Conservation (phyloP, 2,329 filamentous ascomycete genomes). For the Leptosphaerulina australis region DNA sequence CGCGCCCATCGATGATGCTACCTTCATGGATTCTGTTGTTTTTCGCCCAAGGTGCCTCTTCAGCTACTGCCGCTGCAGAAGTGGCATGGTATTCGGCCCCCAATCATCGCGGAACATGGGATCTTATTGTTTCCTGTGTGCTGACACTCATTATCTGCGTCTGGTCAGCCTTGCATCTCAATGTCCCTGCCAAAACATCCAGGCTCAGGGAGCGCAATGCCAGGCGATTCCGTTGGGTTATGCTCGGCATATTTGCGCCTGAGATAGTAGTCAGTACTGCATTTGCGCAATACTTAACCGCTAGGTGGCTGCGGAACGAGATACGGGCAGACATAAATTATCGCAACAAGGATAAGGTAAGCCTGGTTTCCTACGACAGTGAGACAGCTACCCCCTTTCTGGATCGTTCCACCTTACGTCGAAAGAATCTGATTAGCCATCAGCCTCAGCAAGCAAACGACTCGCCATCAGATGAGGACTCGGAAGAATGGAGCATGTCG, state of each 20-base stretch:
- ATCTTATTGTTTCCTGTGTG: slow-evolving; percentile 29
- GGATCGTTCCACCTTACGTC: too few relatives aligned
- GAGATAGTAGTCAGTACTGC: slow-evolving; percentile 35
- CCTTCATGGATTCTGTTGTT: slow-evolving; percentile 8
- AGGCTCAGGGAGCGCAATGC: slow-evolving; percentile 23
- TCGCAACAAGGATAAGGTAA: slow-evolving; percentile 17
- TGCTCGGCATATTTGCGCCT: slow-evolving; percentile 34
- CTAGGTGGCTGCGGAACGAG: slow-evolving; percentile 26
- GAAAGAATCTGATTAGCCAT: background rate
- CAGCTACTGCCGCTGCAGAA: slow-evolving; percentile 9
- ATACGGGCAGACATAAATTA: slow-evolving; percentile 24
- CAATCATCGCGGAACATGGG: slow-evolving; percentile 27
- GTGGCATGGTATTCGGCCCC: slow-evolving; percentile 29
- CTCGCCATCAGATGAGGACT: slow-evolving; percentile 13
- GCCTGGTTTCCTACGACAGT: background rate
- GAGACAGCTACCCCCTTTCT: too few relatives aligned
- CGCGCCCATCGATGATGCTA: slow-evolving; percentile 1
- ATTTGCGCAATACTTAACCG: slow-evolving; percentile 32
- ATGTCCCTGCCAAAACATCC: slow-evolving; percentile 25
- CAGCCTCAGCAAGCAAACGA: background rate
- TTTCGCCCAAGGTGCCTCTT: slow-evolving; percentile 13
- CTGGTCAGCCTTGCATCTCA: slow-evolving; percentile 35
- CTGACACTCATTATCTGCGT: slow-evolving; percentile 32
- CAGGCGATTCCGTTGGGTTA: slow-evolving; percentile 25
- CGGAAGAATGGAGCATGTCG: slow-evolving; percentile 27